Conservation (phyloP, 1,284 basidiomycete species). For the Anthracocystis walkeri region DNA sequence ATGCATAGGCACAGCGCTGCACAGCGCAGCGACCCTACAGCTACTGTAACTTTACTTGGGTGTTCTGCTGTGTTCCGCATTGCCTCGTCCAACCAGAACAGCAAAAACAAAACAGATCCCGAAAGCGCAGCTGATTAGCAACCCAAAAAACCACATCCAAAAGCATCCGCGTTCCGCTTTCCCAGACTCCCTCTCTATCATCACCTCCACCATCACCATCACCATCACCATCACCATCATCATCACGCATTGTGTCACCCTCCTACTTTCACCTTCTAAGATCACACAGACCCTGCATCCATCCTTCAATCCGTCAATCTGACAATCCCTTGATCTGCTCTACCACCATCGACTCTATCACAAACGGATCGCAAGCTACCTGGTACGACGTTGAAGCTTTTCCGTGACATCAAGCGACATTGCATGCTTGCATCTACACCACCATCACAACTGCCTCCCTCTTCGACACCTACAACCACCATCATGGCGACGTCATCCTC, state of each 20-base stretch:
- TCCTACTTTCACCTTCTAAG: background rate
- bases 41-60: too few relatives aligned
- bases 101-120: background rate
- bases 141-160: conserved; percentile 1
- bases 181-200: conserved; percentile 24
- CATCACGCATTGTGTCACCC: background rate
- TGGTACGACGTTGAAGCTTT: too few relatives aligned
- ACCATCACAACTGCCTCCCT: conserved; percentile 3
- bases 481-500: conserved; percentile 8
- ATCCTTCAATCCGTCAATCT: too few relatives aligned
- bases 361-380: too few relatives aligned
- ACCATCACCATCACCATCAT: background rate
- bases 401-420: background rate
- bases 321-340: too few relatives aligned
- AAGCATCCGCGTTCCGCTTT: conserved; percentile 22
- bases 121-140: background rate
- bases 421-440: background rate
- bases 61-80: conserved; percentile 4
- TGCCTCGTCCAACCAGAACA: background rate
- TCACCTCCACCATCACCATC: conserved; percentile 38
- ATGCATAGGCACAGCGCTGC: conserved; percentile 3
- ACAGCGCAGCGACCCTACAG: background rate
- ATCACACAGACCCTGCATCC: background rate
- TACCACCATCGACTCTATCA: too few relatives aligned
- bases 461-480: conserved; percentile 2